A percentile compares a stretch with the other conserved stretches of the same genome.
These are phyloP conservation scores for Leishmania tropica DNA, from an alignment of 208 protist genomes.

Conservation along the genomic window DNA sequence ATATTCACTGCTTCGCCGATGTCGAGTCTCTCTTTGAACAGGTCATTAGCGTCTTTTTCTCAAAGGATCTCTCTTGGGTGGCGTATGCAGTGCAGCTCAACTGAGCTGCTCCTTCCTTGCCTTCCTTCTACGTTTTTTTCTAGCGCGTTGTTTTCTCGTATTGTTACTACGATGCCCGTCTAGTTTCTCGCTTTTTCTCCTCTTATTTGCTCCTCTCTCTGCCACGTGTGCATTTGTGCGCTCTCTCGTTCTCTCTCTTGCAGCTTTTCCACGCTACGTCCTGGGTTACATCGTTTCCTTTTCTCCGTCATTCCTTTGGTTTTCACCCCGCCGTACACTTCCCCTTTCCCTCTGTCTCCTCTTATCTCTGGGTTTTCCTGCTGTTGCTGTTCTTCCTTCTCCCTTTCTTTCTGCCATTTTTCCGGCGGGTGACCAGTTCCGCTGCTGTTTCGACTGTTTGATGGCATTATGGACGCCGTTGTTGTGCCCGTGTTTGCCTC, in stretches of 20 bases:
- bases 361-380: background rate
- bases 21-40: background rate
- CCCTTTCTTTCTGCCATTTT: background rate
- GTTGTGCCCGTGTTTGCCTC: background rate
- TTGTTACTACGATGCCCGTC: background rate
- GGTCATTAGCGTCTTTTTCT: background rate
- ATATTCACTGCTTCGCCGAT: background rate
- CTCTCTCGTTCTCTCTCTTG: background rate
- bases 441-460: background rate
- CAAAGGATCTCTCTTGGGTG: background rate
- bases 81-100: background rate
- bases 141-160: background rate
- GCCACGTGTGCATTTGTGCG: background rate
- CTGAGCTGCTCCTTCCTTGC: background rate
- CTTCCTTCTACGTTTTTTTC: background rate
- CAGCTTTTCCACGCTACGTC: no score
- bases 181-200: background rate
- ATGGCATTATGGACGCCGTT: background rate
- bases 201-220: background rate
- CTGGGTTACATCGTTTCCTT: conserved; percentile 8
- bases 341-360: background rate
- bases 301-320: background rate
- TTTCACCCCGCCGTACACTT: background rate
- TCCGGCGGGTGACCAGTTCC: background rate
- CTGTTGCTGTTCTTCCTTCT: background rate